Evolutionary conservation across 345 rosid genomes (phyloP), one percentile per base, ranked within the genome.

Genomic region (Anacardium occidentale): DNA sequence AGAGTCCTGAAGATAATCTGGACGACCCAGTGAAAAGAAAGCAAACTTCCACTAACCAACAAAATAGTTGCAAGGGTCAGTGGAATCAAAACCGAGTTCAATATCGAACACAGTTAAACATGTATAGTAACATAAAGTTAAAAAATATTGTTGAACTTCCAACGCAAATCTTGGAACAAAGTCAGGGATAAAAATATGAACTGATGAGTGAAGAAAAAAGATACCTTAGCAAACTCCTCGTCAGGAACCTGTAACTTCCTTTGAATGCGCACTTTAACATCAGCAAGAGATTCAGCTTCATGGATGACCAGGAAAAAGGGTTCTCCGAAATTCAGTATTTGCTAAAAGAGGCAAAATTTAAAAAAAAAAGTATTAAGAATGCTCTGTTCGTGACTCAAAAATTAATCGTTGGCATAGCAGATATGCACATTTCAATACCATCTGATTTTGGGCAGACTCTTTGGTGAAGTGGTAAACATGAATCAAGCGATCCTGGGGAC

Each of bases 311-410:
- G 77, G 83, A 95, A 89, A 83, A 95, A 95, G 13, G 99, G 99
- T 71, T 95, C 99, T 3, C 99, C 99, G 59, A 95, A 95, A 76
- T 92, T 91, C 65, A 92, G 97, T 45, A 95, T 87, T 83, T 95
- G 97, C 94, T 95, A 85, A 74, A 18, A 73, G 53, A 69, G 73
- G 64, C 58, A 58, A 51, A 74, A 56, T 61, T 66, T 18, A 70
- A 74, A 50, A 62, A 70, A 74, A 50, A 62, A 50, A 0, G 55
- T 22, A 59, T 57, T 57, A 25, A 66, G 20, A 24, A 60, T 37
- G 22, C 62, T 37, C 9, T 37, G 7, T 37, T 6, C 1, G 42
- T 37, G 42, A 37, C 42, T 5, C 42, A 37, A 37, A 37, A 37
- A 37, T 7, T 1, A 37, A 37, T 0, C 5, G 42, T 37, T 37